Conservation (phyloP, 108 stramenopile genomes). For the Nitzschia putrida region DNA sequence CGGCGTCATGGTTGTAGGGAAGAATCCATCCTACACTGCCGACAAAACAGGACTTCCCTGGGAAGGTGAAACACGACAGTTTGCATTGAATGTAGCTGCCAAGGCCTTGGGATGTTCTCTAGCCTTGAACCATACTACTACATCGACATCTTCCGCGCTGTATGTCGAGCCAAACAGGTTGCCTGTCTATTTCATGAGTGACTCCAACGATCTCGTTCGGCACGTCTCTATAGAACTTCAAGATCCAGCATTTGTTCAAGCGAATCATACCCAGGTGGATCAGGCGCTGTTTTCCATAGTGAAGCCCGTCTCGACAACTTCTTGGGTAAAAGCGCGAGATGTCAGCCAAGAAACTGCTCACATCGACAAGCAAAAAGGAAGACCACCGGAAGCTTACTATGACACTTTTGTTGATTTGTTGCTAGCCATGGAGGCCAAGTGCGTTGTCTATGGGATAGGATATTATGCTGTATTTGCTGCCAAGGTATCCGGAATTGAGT, state of each 20-base stretch:
- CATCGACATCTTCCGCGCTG: not conserved
- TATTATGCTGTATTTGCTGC: conserved; percentile 61
- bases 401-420: conserved; percentile 58
- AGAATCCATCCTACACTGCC: conserved; percentile 48
- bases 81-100: conserved; percentile 47
- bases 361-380: conserved; percentile 61
- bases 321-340: conserved; percentile 36
- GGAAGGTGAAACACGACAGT: conserved; percentile 34
- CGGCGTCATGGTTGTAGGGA: conserved; percentile 30
- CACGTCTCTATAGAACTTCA: conserved; percentile 45
- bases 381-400: conserved; percentile 42
- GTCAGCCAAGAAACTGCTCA: conserved; percentile 45
- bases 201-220: conserved; percentile 59
- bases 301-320: not conserved
- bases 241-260: not conserved
- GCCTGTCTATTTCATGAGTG: conserved; percentile 53
- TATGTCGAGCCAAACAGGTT: not conserved
- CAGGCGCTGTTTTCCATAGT: not conserved
- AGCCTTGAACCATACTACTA: not conserved
- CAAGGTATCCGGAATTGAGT: conserved; percentile 45
- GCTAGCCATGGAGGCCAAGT: conserved; percentile 44
- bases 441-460: conserved; percentile 60
- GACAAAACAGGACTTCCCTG: conserved; percentile 63
- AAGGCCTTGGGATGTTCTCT: conserved; percentile 49
- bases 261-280: conserved; percentile 6